phyloP scores from a whole-genome alignment of 345 rosid genomes.

The Punica granatum region DNA sequence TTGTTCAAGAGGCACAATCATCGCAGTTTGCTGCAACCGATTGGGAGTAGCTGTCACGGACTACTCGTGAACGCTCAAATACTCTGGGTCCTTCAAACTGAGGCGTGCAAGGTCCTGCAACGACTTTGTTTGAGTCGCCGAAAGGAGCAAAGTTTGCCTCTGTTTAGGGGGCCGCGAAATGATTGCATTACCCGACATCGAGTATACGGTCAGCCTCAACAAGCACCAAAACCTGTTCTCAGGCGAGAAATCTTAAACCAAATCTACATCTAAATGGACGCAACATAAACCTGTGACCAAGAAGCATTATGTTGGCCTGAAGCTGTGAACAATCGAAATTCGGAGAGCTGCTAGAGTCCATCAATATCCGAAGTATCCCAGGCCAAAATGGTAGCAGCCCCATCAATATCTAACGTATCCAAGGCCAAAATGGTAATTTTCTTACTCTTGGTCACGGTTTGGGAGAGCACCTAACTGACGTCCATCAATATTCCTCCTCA shows the following conservation, averaged over 20 bases:
- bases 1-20: slow-evolving; percentile 78
- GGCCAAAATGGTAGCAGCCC: no score
- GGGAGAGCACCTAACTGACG: no score
- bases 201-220: slow-evolving; percentile 99
- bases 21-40: slow-evolving; percentile 71
- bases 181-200: slow-evolving; percentile 87
- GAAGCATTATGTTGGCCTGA: slow-evolving; percentile 40
- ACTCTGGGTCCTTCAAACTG: slow-evolving; percentile 93
- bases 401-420: no score
- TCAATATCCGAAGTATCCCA: no score
- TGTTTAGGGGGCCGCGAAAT: slow-evolving; percentile 72
- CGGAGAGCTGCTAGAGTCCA: no score
- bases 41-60: slow-evolving; percentile 74
- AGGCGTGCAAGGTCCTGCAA: slow-evolving; percentile 97
- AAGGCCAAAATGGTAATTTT: no score
- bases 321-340: slow-evolving; percentile 89
- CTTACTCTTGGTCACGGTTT: no score
- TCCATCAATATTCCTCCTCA: no score
- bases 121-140: slow-evolving; percentile 93
- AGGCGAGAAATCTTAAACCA: slow-evolving; percentile 26
- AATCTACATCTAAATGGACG: slow-evolving; percentile 16
- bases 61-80: slow-evolving; percentile 82
- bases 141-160: slow-evolving; percentile 87
- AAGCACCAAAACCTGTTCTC: slow-evolving; percentile 78
- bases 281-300: not conserved